These are phyloP conservation scores for Botrytis hyacinthi DNA, from an alignment of 2,329 filamentous ascomycete species.

Conservation along the genomic window DNA sequence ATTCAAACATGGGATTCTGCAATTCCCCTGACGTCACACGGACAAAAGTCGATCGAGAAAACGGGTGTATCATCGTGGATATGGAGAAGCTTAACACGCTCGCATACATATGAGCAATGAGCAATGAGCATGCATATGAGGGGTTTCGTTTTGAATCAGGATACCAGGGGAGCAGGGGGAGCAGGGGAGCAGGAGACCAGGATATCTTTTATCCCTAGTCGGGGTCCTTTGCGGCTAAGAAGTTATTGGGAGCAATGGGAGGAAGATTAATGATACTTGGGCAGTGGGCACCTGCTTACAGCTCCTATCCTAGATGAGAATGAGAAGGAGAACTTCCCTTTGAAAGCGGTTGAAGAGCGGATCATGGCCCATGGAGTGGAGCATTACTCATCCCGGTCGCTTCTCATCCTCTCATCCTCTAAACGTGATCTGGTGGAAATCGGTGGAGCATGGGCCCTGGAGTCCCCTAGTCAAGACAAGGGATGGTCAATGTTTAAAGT, in stretches of 20 bases:
- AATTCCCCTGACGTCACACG: background rate
- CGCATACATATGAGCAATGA: background rate
- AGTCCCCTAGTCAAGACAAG: background rate
- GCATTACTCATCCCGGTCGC: background rate
- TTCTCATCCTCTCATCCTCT: background rate
- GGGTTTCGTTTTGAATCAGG: background rate
- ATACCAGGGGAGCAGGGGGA: background rate
- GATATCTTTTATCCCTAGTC: background rate
- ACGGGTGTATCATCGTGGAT: background rate
- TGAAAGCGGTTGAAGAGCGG: background rate
- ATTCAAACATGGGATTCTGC: background rate
- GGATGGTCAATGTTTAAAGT: background rate
- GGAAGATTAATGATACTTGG: no score
- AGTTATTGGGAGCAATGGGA: no score
- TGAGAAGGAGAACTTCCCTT: no score
- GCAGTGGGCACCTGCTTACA: no score
- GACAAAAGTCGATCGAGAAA: constrained; percentile 3
- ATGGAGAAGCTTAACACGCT: background rate
- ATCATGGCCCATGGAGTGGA: background rate
- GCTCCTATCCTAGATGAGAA: no score
- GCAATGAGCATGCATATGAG: background rate
- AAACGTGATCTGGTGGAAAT: background rate
- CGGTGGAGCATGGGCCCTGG: background rate
- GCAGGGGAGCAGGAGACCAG: no score
- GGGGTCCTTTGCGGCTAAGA: background rate